Conservation (phyloP, 106 monocot genomes). For the Xerophyta viscosa region DNA sequence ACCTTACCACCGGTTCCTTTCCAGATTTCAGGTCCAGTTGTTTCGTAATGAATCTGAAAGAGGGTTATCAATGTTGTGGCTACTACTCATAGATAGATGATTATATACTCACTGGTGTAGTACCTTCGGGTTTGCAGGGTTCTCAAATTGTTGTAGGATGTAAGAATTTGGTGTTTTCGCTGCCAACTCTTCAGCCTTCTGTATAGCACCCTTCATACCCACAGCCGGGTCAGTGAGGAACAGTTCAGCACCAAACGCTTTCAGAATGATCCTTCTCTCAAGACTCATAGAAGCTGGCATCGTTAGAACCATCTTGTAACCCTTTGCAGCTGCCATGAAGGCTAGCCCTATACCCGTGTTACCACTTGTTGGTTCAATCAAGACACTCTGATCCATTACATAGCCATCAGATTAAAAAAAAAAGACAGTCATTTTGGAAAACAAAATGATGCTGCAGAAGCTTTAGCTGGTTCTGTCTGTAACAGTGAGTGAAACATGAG, state of each 20-base stretch:
- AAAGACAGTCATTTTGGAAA: too few relatives aligned
- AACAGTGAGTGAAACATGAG: too few relatives aligned
- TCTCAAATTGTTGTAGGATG: constrained; percentile 66
- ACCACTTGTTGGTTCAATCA: constrained; percentile 73
- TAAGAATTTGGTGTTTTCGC: constrained; percentile 46
- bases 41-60: constrained; percentile 45
- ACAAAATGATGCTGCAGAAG: too few relatives aligned
- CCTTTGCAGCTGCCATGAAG: constrained; percentile 68
- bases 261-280: constrained; percentile 65
- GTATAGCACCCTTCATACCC: constrained; percentile 53
- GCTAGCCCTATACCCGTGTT: constrained; percentile 75
- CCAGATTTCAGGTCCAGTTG: constrained; percentile 71
- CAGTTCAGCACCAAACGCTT: constrained; percentile 62
- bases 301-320: constrained; percentile 46
- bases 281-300: constrained; percentile 75
- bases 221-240: constrained; percentile 43
- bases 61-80: not conserved
- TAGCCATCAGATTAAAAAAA: not conserved
- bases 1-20: constrained; percentile 41
- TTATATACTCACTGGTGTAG: too few relatives aligned
- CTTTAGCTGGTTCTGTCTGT: too few relatives aligned
- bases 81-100: too few relatives aligned
- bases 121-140: constrained; percentile 59
- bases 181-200: constrained; percentile 54
- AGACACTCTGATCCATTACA: constrained; percentile 26